Evolutionary conservation across 2,329 filamentous ascomycete genomes (phyloP).

Genomic region (Pseudocercospora crystallina): DNA sequence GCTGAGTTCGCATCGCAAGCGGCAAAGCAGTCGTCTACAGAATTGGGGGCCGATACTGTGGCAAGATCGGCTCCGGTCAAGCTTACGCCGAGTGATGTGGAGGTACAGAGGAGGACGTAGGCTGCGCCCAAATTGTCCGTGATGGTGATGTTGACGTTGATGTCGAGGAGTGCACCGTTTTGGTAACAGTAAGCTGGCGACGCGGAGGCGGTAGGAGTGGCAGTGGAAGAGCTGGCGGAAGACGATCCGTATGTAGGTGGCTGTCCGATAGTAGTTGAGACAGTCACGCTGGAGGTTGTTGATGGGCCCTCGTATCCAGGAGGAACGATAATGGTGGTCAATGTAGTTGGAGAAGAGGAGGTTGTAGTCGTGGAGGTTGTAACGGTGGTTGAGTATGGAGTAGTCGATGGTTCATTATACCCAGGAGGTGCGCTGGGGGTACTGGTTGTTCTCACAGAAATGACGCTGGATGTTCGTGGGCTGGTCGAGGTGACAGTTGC

Average conservation of each 20-base stretch:
- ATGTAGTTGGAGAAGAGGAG: not conserved
- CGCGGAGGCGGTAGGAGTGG: not conserved
- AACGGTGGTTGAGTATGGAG: not conserved
- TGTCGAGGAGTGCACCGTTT: constrained; percentile 3
- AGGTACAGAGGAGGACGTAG: constrained; percentile 8
- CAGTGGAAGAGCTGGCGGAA: not conserved
- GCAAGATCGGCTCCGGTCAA: not conserved
- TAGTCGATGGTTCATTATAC: too few relatives aligned
- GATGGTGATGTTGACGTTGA: constrained; percentile 2
- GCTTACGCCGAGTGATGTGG: constrained; percentile 2
- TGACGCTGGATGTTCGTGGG: not conserved
- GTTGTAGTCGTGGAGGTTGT: not conserved
- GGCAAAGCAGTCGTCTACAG: constrained; percentile 6
- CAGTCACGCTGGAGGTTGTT: too few relatives aligned
- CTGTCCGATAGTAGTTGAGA: not conserved
- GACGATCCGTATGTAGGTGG: not conserved
- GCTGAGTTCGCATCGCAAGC: constrained; percentile 1
- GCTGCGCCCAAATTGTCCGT: constrained; percentile 5
- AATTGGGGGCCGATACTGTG: constrained; percentile 2
- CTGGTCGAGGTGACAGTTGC: not conserved
- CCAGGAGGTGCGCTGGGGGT: too few relatives aligned
- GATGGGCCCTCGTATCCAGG: not conserved
- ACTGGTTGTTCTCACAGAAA: not conserved
- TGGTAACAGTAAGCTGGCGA: constrained; percentile 5
- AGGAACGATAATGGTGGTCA: not conserved